Percentiles rank a stretch among this genome's conserved stretches.
These are phyloP conservation scores for Curvularia hawaiiensis DNA, from an alignment of 2,329 filamentous ascomycete genomes.

Conservation along the genomic window DNA sequence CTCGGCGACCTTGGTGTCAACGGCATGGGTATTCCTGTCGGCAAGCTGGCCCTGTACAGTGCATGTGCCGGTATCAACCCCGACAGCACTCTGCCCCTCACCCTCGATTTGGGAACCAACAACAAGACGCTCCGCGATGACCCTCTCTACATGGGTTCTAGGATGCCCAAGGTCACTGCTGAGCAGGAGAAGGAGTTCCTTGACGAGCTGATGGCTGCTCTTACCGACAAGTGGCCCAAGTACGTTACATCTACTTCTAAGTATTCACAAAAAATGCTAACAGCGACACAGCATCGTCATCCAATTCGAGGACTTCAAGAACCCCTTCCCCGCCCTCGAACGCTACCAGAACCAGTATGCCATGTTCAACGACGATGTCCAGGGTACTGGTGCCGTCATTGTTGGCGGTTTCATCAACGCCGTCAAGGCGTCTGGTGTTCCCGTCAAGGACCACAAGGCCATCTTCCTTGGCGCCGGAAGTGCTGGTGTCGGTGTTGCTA, in stretches of 20 bases:
- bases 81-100: slow-evolving; percentile 66
- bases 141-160: slow-evolving; percentile 88
- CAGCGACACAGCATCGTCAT: slow-evolving; percentile 66
- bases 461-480: slow-evolving; percentile 97
- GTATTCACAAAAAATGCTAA: slow-evolving; percentile 36
- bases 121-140: slow-evolving; percentile 73
- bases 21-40: slow-evolving; percentile 97
- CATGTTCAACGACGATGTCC: slow-evolving; percentile 99
- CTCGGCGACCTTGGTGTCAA: slow-evolving; percentile 95
- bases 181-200: slow-evolving; percentile 88
- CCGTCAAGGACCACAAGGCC: slow-evolving; percentile 86
- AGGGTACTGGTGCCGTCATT: slow-evolving; percentile 95
- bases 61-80: slow-evolving; percentile 94
- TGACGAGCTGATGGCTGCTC: slow-evolving; percentile 95
- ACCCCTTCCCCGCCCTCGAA: slow-evolving; percentile 91
- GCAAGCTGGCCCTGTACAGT: slow-evolving; percentile 94
- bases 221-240: slow-evolving; percentile 76
- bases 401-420: slow-evolving; percentile 77
- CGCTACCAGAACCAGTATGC: slow-evolving; percentile 87
- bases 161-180: slow-evolving; percentile 77
- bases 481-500: slow-evolving; percentile 94
- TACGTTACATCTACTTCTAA: slow-evolving; percentile 45
- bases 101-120: slow-evolving; percentile 66
- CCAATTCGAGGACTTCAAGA: slow-evolving; percentile 98
- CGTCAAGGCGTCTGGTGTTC: slow-evolving; percentile 84